Conservation (phyloP, 768 basidiomycete genomes). For the Udeniomyces megalosporus region DNA sequence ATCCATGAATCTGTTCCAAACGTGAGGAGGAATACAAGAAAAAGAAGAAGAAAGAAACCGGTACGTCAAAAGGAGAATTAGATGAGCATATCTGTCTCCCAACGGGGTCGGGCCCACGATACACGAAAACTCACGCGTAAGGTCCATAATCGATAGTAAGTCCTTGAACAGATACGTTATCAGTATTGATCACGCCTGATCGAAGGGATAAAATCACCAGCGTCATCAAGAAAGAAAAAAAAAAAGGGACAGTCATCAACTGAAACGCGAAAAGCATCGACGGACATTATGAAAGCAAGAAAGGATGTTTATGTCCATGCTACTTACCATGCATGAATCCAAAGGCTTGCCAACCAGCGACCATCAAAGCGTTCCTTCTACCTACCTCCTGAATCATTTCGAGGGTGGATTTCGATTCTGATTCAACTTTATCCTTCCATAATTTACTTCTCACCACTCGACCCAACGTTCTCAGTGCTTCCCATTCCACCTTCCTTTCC, state of each 20-base stretch:
- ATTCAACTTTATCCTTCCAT: constrained; percentile 7
- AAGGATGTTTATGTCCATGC: too few relatives aligned
- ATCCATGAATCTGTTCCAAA: constrained; percentile 44
- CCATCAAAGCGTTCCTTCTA: constrained; percentile 74
- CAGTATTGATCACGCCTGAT: constrained; percentile 86
- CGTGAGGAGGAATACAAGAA: constrained; percentile 5
- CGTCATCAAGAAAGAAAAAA: too few relatives aligned
- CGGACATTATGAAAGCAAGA: not conserved
- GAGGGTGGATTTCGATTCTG: not conserved
- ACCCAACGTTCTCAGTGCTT: constrained; percentile 55
- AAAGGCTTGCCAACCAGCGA: constrained; percentile 82
- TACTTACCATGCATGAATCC: constrained; percentile 51
- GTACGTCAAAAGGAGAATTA: not conserved
- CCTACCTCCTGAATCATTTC: constrained; percentile 34
- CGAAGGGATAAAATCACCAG: constrained; percentile 17
- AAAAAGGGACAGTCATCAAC: not conserved
- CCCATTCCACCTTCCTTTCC: constrained; percentile 46
- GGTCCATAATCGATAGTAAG: constrained; percentile 48
- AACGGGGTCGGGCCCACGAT: constrained; percentile 35
- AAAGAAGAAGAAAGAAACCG: not conserved
- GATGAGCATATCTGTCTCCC: constrained; percentile 27
- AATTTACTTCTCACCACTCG: constrained; percentile 47
- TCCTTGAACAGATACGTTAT: constrained; percentile 32
- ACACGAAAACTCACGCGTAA: constrained; percentile 44
- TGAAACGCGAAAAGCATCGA: not conserved